Conservation (phyloP, 2,329 filamentous ascomycete species). For the Aureobasidium musti region DNA sequence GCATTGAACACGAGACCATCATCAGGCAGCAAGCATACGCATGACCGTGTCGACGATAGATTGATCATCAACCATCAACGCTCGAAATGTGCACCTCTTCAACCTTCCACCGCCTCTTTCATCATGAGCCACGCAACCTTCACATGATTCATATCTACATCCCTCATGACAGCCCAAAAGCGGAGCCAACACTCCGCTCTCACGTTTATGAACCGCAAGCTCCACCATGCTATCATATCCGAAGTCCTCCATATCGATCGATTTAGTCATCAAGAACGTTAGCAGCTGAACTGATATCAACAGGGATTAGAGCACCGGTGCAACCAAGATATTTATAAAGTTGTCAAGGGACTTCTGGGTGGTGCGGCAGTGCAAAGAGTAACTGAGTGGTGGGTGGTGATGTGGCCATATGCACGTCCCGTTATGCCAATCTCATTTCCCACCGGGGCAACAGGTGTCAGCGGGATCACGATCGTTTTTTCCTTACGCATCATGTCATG, state of each 20-base stretch:
- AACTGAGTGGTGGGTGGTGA: not conserved
- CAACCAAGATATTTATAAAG: not conserved
- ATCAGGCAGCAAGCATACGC: conserved; percentile 8
- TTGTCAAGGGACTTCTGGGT: no score
- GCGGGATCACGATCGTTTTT: conserved; percentile 7
- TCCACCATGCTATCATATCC: conserved; percentile 2
- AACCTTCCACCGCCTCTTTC: not conserved
- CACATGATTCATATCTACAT: not conserved
- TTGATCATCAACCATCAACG: not conserved
- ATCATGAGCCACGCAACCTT: not conserved
- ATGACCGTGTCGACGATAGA: not conserved
- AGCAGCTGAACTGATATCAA: not conserved
- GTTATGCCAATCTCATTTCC: conserved; percentile 15
- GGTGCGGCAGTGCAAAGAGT: not conserved
- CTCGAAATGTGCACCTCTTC: not conserved
- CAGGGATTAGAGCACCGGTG: not conserved
- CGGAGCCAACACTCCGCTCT: not conserved
- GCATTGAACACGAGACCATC: not conserved
- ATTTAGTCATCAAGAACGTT: not conserved
- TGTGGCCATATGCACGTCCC: not conserved
- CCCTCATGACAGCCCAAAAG: not conserved
- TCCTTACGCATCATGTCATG: not conserved
- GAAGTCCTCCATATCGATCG: not conserved
- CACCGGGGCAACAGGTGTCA: not conserved
- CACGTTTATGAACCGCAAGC: not conserved